Conservation (phyloP, 2,329 filamentous ascomycete species). For the Gremmenia infestans region DNA sequence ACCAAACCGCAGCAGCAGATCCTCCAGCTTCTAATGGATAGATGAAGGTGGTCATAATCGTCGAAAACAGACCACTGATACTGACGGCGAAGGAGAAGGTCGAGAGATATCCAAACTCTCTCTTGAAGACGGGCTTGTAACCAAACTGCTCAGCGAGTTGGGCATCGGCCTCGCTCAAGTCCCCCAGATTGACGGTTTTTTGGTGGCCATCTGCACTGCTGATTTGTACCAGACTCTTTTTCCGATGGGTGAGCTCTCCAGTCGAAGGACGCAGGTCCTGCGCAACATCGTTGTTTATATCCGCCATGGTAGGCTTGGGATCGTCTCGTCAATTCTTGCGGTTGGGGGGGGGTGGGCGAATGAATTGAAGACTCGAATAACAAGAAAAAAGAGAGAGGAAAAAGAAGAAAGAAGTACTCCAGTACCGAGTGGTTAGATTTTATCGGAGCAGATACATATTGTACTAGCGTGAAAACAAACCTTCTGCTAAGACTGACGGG, state of each 20-base stretch:
- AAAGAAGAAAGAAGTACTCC: too few species aligned
- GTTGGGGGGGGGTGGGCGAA: too few species aligned
- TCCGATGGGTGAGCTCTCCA: constrained; percentile 7
- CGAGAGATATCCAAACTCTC: constrained; percentile 53
- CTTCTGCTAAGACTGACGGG: too few species aligned
- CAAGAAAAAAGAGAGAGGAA: too few species aligned
- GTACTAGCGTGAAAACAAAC: too few species aligned
- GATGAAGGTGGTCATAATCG: constrained; percentile 50
- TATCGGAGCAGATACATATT: too few species aligned
- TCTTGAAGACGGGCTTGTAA: constrained; percentile 47
- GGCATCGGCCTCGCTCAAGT: constrained; percentile 28
- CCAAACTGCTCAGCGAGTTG: constrained; percentile 30
- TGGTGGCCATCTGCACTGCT: constrained; percentile 16
- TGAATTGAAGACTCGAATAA: too few species aligned
- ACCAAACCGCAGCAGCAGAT: constrained; percentile 50
- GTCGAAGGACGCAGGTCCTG: too few species aligned
- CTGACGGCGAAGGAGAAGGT: constrained; percentile 57
- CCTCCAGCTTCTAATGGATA: constrained; percentile 50
- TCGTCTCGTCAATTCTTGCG: too few species aligned
- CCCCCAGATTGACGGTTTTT: constrained; percentile 18
- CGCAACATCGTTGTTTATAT: too few species aligned
- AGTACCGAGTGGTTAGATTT: too few species aligned
- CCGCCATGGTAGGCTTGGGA: too few species aligned
- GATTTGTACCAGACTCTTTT: constrained; percentile 19
- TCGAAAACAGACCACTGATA: constrained; percentile 51